Base-by-base conservation (phyloP, 2,329 filamentous ascomycete genomes). In the Cercospora canescens region DNA sequence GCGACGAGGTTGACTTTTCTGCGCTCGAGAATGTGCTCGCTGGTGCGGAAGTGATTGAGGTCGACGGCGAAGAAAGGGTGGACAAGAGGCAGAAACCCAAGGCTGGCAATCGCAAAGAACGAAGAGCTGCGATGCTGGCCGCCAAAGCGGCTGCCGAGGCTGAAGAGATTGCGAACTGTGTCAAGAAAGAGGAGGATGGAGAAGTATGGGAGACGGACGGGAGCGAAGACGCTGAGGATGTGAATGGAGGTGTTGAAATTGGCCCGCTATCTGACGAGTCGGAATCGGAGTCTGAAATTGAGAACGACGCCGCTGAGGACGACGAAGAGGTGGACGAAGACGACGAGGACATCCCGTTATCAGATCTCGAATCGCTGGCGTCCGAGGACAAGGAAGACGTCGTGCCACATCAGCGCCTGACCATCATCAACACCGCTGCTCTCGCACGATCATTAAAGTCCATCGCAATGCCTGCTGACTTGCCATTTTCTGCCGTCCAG, bases 341-440 rank as follows among this genome's bases (percentile, higher is more conserved):
- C 0, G 83, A 86, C 0, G 92, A 95, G 71, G 93, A 96, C 70
- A 93, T 97, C 52, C 90, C 94, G 4, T 87, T 97, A 70, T 96
- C 93, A 34, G 94, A 97, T 74, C 89, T 95, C 60, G 91, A 92
- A 74, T 91, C 92, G 60, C 78, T 90, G 48, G 85, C 91, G 62
- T 92, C 91, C 21, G 91, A 92, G 69, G 93, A 96, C 74, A 90
- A 88, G 74, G 92, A 92, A 80, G 94, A 97, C 76, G 87, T 97
- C 45, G 88, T 96, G 68, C 92, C 93, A 16, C 91, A 96, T 81
- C 93, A 95, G 78, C 91, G 93, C 74, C 89, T 97, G 71, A 97
- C 94, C 61, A 98, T 98, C 83, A 97, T 99, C 86, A 99, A 99
- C 83, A 94, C 91, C 62, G 85, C 91, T 71, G 95, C 94, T 35